phyloP scores from a whole-genome alignment of 2,329 filamentous ascomycete species.

The Fusarium lateritium region DNA sequence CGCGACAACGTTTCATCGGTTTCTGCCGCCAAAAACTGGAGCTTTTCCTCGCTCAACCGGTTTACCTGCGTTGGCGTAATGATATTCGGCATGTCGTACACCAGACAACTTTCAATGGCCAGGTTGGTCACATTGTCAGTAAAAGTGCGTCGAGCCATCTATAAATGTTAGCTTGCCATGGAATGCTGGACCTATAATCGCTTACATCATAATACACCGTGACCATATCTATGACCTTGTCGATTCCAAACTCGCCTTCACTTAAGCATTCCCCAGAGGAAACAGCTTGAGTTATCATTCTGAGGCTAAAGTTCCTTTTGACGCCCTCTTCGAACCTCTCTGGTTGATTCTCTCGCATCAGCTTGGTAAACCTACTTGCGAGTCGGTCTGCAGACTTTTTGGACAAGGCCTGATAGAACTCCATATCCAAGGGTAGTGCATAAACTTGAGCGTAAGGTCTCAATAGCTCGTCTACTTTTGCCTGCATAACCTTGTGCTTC shows the following conservation, averaged over 20 bases:
- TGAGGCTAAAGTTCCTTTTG: background rate
- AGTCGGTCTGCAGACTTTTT: slow-evolving; percentile 12
- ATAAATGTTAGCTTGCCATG: background rate
- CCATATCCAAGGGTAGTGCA: slow-evolving; percentile 46
- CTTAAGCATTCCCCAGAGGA: slow-evolving; percentile 21
- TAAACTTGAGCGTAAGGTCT: slow-evolving; percentile 54
- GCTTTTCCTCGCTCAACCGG: slow-evolving; percentile 24
- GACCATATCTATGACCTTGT: slow-evolving; percentile 62
- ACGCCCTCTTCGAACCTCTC: slow-evolving; percentile 38
- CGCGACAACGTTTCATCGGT: slow-evolving; percentile 9
- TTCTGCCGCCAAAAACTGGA: slow-evolving; percentile 31
- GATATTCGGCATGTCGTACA: slow-evolving; percentile 58
- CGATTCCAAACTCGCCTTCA: slow-evolving; percentile 53
- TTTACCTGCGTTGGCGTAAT: slow-evolving; percentile 57
- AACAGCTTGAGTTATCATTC: slow-evolving; percentile 25
- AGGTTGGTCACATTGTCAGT: slow-evolving; percentile 65
- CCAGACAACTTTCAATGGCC: slow-evolving; percentile 64
- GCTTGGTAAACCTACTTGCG: slow-evolving; percentile 31
- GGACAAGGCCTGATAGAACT: slow-evolving; percentile 48
- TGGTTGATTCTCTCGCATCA: slow-evolving; percentile 28
- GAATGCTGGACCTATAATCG: rapidly evolving
- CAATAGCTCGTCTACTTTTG: slow-evolving; percentile 59
- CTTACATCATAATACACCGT: slow-evolving; percentile 61
- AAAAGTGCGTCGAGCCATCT: slow-evolving; percentile 62
- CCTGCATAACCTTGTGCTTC: slow-evolving; percentile 47